Evolutionary conservation across 495 filamentous ascomycete genomes (phyloP), one percentile per base, ranked within the genome.

Genomic region (Chaetomium cochliodes): DNA sequence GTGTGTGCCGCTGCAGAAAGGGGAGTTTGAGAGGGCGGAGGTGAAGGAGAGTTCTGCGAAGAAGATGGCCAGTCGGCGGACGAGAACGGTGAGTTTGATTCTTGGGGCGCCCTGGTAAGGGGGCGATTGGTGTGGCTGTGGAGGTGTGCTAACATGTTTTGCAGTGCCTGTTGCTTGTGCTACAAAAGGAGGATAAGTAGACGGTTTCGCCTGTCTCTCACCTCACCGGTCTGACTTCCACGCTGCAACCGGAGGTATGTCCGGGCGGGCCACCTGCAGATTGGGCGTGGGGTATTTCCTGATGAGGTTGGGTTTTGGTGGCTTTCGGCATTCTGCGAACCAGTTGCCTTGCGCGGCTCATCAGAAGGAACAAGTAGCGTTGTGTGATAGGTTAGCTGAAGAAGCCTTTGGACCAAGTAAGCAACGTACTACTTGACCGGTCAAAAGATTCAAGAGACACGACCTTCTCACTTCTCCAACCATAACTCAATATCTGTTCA

Each of bases 1-100:
- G n/a, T 33, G 46, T 26, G 47, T 64, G 20, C 20, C 28, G 28
- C 6, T 51, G n/a, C 54, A 64, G 62, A 20, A 46, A 12, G 55
- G 28, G 16, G 20, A 33, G 62, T 64, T 64, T 37, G 25, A 39
- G n/a, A n/a, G n/a, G n/a, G n/a, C n/a, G n/a, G n/a, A n/a, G 16
- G 13, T n/a, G n/a, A 6, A 7, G 44, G 30, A 62, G 28, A 0
- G 39, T 22, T 30, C 23, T 33, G 30, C 28, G n/a, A 42, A 15
- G 47, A 53, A 28, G 55, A 59, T 11, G 3, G 37, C 46, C 9
- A 59, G 22, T 18, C 42, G 44, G 0, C n/a, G 30, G 55, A 54
- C 37, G 30, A 55, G 56, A 25, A 59, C 49, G 25, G 63, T 65
- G 13, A 47, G 56, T 18, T 46, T 11, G 1, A 37, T 1, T 37